Evolutionary conservation across 495 filamentous ascomycete species (phyloP), one percentile per base, ranked within the genome.

Genomic region (Podospora pseudopauciseta): DNA sequence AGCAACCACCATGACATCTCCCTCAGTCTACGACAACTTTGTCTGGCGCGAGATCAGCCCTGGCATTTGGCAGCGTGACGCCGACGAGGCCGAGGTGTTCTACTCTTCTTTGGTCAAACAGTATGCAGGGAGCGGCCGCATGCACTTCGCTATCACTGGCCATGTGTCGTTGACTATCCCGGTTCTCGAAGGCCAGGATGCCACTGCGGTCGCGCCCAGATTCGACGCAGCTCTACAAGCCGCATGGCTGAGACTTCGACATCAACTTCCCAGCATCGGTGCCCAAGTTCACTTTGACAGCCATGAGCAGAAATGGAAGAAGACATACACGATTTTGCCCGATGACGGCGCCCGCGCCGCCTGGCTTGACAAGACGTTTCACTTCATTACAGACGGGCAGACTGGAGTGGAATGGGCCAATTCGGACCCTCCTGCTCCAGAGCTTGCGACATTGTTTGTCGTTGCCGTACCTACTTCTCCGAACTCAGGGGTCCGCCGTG

Each of bases 51-150:
- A 76, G 54, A 68, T 70, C 15, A 7, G 28, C 20, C 64, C 65
- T 27, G 74, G 76, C 0, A 19, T 67, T 5, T 85, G 79, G 78
- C 76, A 80, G 70, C 77, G 83, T 0, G 76, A 79, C 55, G 72
- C 80, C 53, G 82, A 85, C 65, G 83, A 84, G 61, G 74, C 70
- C 0, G 83, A 85, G 67, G 72, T 73, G 55, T 78, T 80, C 49
- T 85, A 84, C 63, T 74, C 74, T 0, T 68, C 75, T 2, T 63
- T 82, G 20, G 70, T 72, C 2, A 80, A 78, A 65, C 65, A 68
- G 7, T 82, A 76, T 57, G 75, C 78, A 28, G 78, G 79, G 4
- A 81, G 71, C 61, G 80, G 77, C 1, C 76, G 77, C 2, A 76
- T 73, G 63, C 79, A 75, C 65, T 84, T 84, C 65, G 76, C 76